Evolutionary conservation across 768 basidiomycete species (phyloP), one percentile per base, ranked within the genome.

Genomic region (Leucosporidium creatinivorum): DNA sequence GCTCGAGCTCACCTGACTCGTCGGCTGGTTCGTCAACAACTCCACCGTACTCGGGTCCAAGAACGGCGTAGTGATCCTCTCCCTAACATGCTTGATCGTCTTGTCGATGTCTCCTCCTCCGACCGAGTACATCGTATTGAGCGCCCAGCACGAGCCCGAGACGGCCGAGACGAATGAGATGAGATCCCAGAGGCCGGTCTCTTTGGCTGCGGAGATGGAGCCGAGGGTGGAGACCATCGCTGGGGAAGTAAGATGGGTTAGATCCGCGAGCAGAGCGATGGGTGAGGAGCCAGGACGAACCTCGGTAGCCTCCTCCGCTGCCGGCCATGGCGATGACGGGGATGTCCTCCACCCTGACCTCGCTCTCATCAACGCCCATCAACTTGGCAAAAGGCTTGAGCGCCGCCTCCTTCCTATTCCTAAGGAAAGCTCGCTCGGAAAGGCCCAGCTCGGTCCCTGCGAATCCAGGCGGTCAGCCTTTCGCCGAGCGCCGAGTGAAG

Each of bases 151-250:
- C 55, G 61, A 31, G 0, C 71, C 71, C 21, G 73, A 74, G 57
- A 79, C 77, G 12, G 70, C 77, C 23, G 76, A 65, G 13, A 75
- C 69, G 72, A 75, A 77, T 0, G 77, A 73, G 4, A 73, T 65
- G n/a, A 71, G 69, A 57, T 78, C 77, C 28, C 75, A 69, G 0
- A 79, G 26, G 6, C 78, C 77, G 3, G 21, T 33, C 28, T 68
- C 63, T 58, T 78, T 62, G 0, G 75, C 75, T 9, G 64, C 75
- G 18, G 67, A 30, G 13, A 79, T 66, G 6, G 74, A 69, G 7
- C 76, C 76, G 44, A 72, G 61, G 26, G 77, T 78, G 59, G 76
- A 76, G 55, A 75, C 64, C 76, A 78, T 78, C 3, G 78, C 78
- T 8, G 47, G 18, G 39, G 26, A 4, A 4, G 19, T 5, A 30